A percentile compares a stretch with the other conserved stretches of the same genome.
Evolutionary conservation across 495 filamentous ascomycete species (phyloP).

Genomic region (Daldinia grandis): DNA sequence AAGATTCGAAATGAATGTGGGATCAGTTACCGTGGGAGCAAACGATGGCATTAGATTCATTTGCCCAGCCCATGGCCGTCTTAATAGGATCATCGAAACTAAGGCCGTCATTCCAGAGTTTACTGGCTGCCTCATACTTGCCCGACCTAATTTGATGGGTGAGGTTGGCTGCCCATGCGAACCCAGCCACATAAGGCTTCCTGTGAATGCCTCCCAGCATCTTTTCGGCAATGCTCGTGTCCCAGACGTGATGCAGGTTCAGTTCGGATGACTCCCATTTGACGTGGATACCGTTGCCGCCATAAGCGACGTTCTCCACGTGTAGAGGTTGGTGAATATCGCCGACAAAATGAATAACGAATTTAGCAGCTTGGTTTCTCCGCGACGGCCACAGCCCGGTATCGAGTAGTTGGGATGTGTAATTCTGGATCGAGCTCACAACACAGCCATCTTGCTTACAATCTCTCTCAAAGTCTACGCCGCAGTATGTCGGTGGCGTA

Average conservation of each 20-base stretch:
- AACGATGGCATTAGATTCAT: constrained; percentile 66
- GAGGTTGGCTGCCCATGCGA: constrained; percentile 61
- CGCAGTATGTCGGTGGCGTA: constrained; percentile 65
- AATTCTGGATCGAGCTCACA: constrained; percentile 67
- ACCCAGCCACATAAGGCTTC: constrained; percentile 55
- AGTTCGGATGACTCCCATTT: constrained; percentile 57
- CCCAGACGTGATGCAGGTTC: constrained; percentile 71
- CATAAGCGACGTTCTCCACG: constrained; percentile 64
- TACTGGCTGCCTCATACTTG: constrained; percentile 51
- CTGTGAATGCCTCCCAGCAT: constrained; percentile 57
- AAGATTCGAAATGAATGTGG: background rate
- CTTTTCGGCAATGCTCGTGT: constrained; percentile 68
- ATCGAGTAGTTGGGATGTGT: constrained; percentile 61
- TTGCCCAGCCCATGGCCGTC: constrained; percentile 67
- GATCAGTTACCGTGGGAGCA: constrained; percentile 59
- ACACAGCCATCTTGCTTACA: constrained; percentile 69
- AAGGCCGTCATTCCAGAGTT: constrained; percentile 60
- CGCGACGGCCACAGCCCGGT: constrained; percentile 48
- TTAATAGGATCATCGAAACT: constrained; percentile 58
- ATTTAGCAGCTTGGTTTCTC: constrained; percentile 64
- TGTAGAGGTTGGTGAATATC: constrained; percentile 75
- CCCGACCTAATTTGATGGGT: constrained; percentile 61
- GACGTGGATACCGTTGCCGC: constrained; percentile 69
- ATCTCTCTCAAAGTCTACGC: constrained; percentile 67
- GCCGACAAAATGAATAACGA: constrained; percentile 70